These are phyloP conservation scores for Populus simonii DNA, from an alignment of 345 rosid genomes.

Conservation along the genomic window DNA sequence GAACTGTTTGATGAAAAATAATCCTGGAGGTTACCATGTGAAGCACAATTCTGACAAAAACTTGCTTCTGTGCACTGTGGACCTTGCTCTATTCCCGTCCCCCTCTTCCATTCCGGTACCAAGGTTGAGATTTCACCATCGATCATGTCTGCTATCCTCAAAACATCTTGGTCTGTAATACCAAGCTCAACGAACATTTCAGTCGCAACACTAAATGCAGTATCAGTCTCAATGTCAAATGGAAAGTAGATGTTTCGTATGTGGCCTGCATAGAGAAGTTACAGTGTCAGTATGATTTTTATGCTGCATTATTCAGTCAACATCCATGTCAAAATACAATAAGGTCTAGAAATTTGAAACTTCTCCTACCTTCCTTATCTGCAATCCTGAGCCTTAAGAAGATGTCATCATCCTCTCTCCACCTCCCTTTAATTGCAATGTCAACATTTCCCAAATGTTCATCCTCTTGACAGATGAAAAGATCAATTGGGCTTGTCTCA, in stretches of 20 bases:
- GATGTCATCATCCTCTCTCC: constrained; percentile 59
- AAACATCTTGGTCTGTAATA: constrained; percentile 70
- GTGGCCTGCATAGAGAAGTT: constrained; percentile 45
- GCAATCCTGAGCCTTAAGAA: constrained; percentile 67
- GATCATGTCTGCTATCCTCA: constrained; percentile 84
- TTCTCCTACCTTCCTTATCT: constrained; percentile 70
- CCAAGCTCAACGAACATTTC: constrained; percentile 96
- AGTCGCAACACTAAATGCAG: constrained; percentile 68
- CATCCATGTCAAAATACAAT: neutral
- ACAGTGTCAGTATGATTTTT: neutral
- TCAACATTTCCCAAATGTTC: constrained; percentile 49
- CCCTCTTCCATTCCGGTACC: constrained; percentile 65
- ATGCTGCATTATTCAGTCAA: too few relatives aligned
- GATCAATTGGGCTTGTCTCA: constrained; percentile 57
- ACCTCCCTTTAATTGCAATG: constrained; percentile 73
- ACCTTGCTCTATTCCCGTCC: constrained; percentile 26
- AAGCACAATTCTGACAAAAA: constrained; percentile 44
- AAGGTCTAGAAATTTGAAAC: neutral
- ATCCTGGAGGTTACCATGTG: constrained; percentile 35
- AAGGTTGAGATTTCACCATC: constrained; percentile 66
- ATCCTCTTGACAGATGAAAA: constrained; percentile 63
- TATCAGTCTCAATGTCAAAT: constrained; percentile 65
- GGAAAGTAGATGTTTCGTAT: constrained; percentile 86
- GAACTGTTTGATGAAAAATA: constrained; percentile 39
- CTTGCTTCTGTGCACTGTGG: constrained; percentile 9